Base-by-base conservation (phyloP, 148 eudicot species). In the Suaeda aralocaspica region DNA sequence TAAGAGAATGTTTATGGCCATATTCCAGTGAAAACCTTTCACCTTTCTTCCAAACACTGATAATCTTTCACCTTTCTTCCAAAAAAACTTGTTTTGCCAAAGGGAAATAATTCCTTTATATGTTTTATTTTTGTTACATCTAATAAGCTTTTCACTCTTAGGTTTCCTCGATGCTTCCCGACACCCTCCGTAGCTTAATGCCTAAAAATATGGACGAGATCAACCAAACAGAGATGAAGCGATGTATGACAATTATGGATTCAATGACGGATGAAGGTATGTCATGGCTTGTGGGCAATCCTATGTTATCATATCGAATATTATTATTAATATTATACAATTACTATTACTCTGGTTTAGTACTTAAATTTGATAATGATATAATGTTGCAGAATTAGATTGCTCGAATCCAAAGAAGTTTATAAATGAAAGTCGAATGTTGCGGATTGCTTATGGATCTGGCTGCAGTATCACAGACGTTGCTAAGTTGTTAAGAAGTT, bases 171-270 rank as follows among this genome's bases (percentile, higher is more conserved):
- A 91, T 90, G 95, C 87, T 90, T 73, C 97, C 98, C 55, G 97
- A 92, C 72, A 85, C 89, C 64, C 71, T 41, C 85, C 51, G 96
- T n/a, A n/a, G 91, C 83, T 76, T 93, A 48, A 87, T 91, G 97
- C 92, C 97, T 33, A 77, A 89, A 83, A 97, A 92, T 31, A 91
- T 73, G 58, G 98, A 87, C 76, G 87, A 94, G 69, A 92, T 89
- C 85, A 91, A 96, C 76, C 98, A 91, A 66, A 86, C 95, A 39
- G 89, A 91, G 79, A 79, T 91, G 45, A 91, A 94, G 82, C 90
- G 96, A 25, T 94, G 89, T 71, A 91, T 94, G 98, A 89, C 97
- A 5, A 94, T 94, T 87, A 94, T 94, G 98, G 96, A 93, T 72
- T 93, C 98, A 46, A 93, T 93, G 98, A 91, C 98, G 58, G 78